Base-by-base conservation (phyloP, 1,139 yeast species). In the Debaryomyces nepalensis region DNA sequence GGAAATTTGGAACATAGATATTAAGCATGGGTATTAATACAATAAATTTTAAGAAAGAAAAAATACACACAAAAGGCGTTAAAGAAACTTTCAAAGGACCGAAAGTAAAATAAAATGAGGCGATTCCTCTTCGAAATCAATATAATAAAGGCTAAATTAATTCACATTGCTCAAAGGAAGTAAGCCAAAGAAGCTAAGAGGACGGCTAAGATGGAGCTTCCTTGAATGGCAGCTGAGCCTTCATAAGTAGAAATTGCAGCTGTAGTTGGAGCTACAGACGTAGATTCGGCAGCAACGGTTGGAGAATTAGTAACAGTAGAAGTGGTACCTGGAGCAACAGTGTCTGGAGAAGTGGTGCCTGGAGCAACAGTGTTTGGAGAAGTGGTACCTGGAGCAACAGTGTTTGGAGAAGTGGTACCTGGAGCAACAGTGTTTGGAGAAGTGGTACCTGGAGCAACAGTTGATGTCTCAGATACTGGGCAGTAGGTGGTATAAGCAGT, bases 111-210 rank as follows among this genome's bases (percentile, higher is more conserved):
- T n/a, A n/a, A n/a, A n/a, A n/a, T n/a, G n/a, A n/a, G n/a, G n/a
- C n/a, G n/a, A n/a, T n/a, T n/a, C n/a, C n/a, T n/a, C n/a, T n/a
- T n/a, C n/a, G n/a, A n/a, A n/a, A n/a, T n/a, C n/a, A n/a, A n/a
- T n/a, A n/a, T n/a, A n/a, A n/a, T n/a, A n/a, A n/a, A n/a, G 21
- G 23, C 9, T 6, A 19, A 26, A n/a, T 9, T 30, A 12, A 30
- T n/a, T 5, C 24, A 18, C 32, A n/a, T 14, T 9, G 27, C 9
- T 39, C 27, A 39, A 24, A 39, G 18, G 21, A 61, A 53, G 58
- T 59, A 59, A 45, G 62, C 65, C 40, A 63, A 56, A 45, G 67
- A 65, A 33, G 61, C 47, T 41, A 61, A 59, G 40, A 58, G 53
- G 41, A 60, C 43, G 39, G 64, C 66, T 32, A 59, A 49, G 47